Base-by-base conservation (phyloP, 306 rosid genomes). In the Crataegus laevigata region DNA sequence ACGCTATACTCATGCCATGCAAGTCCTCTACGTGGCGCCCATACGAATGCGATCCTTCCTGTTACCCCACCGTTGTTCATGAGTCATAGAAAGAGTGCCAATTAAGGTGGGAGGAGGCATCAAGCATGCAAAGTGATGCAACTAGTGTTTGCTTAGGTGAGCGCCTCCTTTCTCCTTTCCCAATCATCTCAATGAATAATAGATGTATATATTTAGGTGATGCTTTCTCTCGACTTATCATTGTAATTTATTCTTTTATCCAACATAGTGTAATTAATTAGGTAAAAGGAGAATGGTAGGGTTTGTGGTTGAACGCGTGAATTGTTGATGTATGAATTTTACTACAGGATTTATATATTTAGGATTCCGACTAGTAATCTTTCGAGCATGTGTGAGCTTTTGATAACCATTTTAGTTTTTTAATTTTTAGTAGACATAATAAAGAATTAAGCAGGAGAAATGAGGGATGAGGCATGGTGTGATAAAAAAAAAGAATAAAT, bases 161-260 rank as follows among this genome's bases (percentile, higher is more conserved):
- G 57, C 38, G 57, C 68, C 76, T 25, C 57, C 57, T 72, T 72
- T 72, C 21, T 58, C 68, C 9, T 72, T 47, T 72, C 64, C 55
- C 38, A 18, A 34, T 65, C 50, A 65, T 36, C 13, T 30, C 24
- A 19, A 11, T 24, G 3, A 12, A 25, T 28, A 30, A 29, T 30
- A 11, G 22, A 25, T 61, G 14, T 11, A 58, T 11, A 58, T 8
- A 55, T 8, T 19, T 55, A n/a, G 11, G 28, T 55, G 19, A 15
- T 47, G 54, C 54, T 14, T 47, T 47, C 21, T 50, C 21, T 15
- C 18, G 25, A 21, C 24, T 52, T 58, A 22, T 58, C 63, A 58
- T 4, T 58, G 30, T 58, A 58, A 54, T 54, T 54, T 15, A 6
- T 50, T 50, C 21, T 50, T 38, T 50, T 50, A 50, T 50, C 21